Conservation (phyloP, 179 eudicot species). For the Heliamphora pulchella region DNA sequence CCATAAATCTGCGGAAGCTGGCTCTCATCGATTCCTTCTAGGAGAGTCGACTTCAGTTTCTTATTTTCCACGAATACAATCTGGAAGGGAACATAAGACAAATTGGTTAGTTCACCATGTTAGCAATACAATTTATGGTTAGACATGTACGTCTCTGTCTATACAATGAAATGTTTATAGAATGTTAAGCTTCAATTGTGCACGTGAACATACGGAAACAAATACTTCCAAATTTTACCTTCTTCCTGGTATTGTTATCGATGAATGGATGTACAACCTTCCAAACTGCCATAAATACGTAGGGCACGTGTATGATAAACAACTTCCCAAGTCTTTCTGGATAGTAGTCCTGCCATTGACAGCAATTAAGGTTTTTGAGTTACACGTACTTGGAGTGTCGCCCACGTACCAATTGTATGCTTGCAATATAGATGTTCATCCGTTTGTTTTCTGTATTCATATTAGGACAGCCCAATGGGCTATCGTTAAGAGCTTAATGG, state of each 20-base stretch:
- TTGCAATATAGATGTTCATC: no score
- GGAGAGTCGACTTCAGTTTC: slow-evolving; percentile 43
- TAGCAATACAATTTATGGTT: background rate
- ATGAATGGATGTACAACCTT: slow-evolving; percentile 58
- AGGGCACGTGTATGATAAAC: slow-evolving; percentile 44
- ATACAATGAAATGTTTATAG: background rate
- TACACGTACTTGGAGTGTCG: no score
- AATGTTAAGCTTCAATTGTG: background rate
- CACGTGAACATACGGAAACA: background rate
- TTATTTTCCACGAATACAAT: slow-evolving; percentile 59
- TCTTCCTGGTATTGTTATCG: slow-evolving; percentile 44
- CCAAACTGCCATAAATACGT: slow-evolving; percentile 52
- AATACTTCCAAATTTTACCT: slow-evolving; percentile 31
- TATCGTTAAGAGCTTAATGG: no score
- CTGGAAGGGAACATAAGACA: slow-evolving; percentile 24
- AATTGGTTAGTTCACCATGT: background rate
- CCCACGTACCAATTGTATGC: no score
- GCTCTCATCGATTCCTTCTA: slow-evolving; percentile 62
- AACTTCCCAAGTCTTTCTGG: slow-evolving; percentile 69
- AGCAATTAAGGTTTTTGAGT: background rate
- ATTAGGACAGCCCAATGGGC: no score
- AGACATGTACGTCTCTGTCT: background rate
- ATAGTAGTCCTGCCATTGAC: slow-evolving; percentile 45
- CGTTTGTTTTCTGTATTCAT: no score
- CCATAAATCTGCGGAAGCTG: slow-evolving; percentile 76